Base-by-base conservation (phyloP, 257 asterid genomes). In the Solanum sejunctum region DNA sequence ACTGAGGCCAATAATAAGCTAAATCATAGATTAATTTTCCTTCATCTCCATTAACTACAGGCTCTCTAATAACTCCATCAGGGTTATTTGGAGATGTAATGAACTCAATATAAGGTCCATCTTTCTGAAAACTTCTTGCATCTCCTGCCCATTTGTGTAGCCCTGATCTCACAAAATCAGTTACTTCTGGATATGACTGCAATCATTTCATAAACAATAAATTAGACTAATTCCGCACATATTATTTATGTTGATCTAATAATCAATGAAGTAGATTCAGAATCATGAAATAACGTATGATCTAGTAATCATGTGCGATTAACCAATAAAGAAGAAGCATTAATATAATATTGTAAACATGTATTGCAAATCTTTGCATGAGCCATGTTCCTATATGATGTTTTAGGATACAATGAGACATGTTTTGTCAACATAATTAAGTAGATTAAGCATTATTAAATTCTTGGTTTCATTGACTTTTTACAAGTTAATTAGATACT, bases 1-100 rank as follows among this genome's bases (percentile, higher is more conserved):
- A 93, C 2, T 96, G 98, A 2, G 98, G 98, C 98, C 99, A 96
- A 72, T 95, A 95, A 81, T 95, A 96, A 23, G 98, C 98, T 12
- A 95, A 90, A 64, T 96, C 98, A 82, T 95, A 89, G 58, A 96
- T 83, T 6, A 89, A 66, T 86, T 58, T 86, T 72, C 97, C 97
- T 78, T 88, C 41, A 9, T 85, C 73, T 10, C 87, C 63, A 41
- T 93, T 91, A 55, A 95, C 95, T 16, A 92, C 92, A 9, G 95
- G 89, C 80, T 90, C 91, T 67, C 96, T 84, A 6, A 72, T 86
- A 20, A 58, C 81, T 3, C 97, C 98, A 21, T 88, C 93, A 0
- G 98, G 97, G 85, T 96, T 96, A 57, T 92, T 96, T 3, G 98
- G 98, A 8, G 98, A 87, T 0, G 99, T 94, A 64, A 96, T 94